A percentile compares a stretch with the other conserved stretches of the same genome.
These are phyloP conservation scores for Croton setiger DNA, from an alignment of 441 rosid species.

Conservation along the genomic window DNA sequence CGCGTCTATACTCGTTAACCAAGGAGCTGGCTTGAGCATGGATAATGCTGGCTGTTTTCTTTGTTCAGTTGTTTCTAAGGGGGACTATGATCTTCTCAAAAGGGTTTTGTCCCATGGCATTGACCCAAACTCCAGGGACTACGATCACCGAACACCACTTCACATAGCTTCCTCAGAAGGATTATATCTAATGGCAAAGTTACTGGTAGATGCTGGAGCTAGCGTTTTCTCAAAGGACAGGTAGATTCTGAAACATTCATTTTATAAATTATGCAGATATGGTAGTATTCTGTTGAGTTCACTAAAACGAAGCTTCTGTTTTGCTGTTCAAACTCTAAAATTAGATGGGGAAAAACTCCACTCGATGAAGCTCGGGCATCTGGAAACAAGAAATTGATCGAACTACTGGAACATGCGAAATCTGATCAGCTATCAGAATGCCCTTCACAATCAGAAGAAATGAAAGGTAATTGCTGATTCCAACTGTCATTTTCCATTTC, in stretches of 20 bases:
- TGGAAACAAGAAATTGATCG: slow-evolving; percentile 82
- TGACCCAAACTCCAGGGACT: slow-evolving; percentile 82
- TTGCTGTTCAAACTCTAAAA: slow-evolving; percentile 9
- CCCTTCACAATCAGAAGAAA: slow-evolving; percentile 31
- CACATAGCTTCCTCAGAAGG: slow-evolving; percentile 94
- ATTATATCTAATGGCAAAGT: slow-evolving; percentile 59
- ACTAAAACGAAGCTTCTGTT: not conserved
- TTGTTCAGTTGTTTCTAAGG: slow-evolving; percentile 60
- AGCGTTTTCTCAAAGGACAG: slow-evolving; percentile 78
- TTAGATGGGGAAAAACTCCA: slow-evolving; percentile 88
- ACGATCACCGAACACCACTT: slow-evolving; percentile 87
- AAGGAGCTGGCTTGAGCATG: slow-evolving; percentile 67
- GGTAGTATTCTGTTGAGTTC: not conserved
- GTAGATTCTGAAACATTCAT: slow-evolving; percentile 30
- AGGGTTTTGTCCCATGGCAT: slow-evolving; percentile 68
- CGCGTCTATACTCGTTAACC: slow-evolving; percentile 54
- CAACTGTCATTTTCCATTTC: not conserved
- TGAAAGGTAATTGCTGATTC: slow-evolving; percentile 41
- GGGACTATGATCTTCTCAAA: slow-evolving; percentile 72
- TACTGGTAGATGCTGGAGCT: slow-evolving; percentile 79
- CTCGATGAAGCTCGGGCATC: slow-evolving; percentile 62
- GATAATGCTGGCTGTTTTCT: slow-evolving; percentile 80
- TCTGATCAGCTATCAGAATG: slow-evolving; percentile 40
- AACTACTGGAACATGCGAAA: slow-evolving; percentile 68
- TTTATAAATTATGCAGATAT: slow-evolving; percentile 1